Evolutionary conservation across 345 rosid genomes (phyloP).

Genomic region (Murraya koenigii): DNA sequence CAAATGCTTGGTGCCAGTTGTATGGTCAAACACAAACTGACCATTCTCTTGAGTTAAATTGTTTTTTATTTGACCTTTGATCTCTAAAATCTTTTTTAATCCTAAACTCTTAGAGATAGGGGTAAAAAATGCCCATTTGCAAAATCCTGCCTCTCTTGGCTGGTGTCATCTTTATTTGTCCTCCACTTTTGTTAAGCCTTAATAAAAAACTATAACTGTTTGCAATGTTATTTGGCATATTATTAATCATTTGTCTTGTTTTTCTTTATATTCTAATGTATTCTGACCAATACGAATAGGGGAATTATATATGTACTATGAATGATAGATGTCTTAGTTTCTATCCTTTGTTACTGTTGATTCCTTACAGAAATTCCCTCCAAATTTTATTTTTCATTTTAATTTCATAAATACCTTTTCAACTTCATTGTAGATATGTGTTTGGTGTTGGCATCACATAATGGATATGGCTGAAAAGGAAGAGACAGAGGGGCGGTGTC

Average conservation of each 20-base stretch:
- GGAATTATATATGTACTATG: background rate
- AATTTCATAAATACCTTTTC: background rate
- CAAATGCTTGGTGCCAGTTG: background rate
- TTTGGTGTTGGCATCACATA: constrained; percentile 97
- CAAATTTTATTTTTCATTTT: background rate
- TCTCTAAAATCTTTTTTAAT: background rate
- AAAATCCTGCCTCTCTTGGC: background rate
- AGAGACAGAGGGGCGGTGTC: constrained; percentile 82
- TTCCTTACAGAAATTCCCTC: background rate
- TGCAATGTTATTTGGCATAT: background rate
- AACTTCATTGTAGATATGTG: constrained; percentile 59
- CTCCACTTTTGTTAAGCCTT: background rate
- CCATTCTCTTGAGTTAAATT: background rate
- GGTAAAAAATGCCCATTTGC: background rate
- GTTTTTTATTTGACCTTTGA: background rate
- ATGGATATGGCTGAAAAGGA: constrained; percentile 98
- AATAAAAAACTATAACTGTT: background rate
- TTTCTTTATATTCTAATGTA: too few relatives aligned
- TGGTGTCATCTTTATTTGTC: background rate
- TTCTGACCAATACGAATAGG: background rate
- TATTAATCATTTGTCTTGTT: background rate
- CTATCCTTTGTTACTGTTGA: background rate
- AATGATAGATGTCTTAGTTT: background rate
- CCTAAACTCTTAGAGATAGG: background rate
- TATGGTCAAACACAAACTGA: background rate